A percentile compares a stretch with the other conserved stretches of the same genome.
Conservation (phyloP, 2,329 filamentous ascomycete genomes). For the Aureobasidium vineae region DNA sequence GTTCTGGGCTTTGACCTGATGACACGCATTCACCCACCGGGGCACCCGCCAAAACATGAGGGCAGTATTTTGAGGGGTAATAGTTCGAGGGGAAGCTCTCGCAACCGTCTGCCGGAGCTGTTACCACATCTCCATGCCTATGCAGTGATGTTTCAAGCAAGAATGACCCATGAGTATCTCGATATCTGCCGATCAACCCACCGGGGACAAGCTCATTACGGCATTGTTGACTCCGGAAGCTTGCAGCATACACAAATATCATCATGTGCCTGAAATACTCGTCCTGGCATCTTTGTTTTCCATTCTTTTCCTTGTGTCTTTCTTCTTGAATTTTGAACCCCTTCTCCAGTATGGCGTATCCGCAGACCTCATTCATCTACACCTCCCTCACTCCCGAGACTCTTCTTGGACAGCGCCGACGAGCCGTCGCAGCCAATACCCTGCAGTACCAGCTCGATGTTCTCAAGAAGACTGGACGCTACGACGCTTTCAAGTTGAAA, state of each 20-base stretch:
- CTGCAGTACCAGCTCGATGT: slow-evolving; percentile 54
- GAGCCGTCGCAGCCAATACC: slow-evolving; percentile 47
- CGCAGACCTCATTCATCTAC: slow-evolving; percentile 44
- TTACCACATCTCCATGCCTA: too few species aligned
- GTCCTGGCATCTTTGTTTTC: background rate
- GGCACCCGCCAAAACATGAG: too few species aligned
- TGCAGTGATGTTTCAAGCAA: too few species aligned
- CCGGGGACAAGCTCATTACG: too few species aligned
- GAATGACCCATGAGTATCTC: too few species aligned
- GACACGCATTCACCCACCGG: too few species aligned
- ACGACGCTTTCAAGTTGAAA: slow-evolving; percentile 56
- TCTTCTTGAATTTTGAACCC: background rate
- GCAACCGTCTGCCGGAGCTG: too few species aligned
- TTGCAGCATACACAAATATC: background rate
- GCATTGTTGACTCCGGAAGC: background rate
- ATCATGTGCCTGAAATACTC: background rate
- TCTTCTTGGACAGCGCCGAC: slow-evolving; percentile 42
- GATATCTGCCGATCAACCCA: too few species aligned
- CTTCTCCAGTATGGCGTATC: slow-evolving; percentile 41
- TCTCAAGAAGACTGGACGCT: slow-evolving; percentile 53
- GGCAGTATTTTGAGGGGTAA: too few species aligned
- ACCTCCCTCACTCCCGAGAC: slow-evolving; percentile 39
- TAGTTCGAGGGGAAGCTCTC: too few species aligned
- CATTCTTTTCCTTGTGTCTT: background rate
- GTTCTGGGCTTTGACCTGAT: too few species aligned